These are phyloP conservation scores for Apiotrichum veenhuisii DNA, from an alignment of 1,284 basidiomycete species.

Conservation along the genomic window DNA sequence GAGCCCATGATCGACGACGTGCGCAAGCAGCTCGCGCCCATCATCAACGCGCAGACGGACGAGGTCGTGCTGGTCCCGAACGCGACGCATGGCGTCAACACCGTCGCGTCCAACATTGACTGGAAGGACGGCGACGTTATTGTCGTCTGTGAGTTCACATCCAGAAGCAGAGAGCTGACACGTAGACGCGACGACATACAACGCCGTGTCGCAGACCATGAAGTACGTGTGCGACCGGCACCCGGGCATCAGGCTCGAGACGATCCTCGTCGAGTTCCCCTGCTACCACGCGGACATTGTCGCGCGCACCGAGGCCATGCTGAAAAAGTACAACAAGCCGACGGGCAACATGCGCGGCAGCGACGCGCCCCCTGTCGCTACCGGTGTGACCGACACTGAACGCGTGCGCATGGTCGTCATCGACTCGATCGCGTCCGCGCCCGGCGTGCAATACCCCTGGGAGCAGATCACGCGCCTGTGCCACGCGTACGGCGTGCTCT, in stretches of 20 bases:
- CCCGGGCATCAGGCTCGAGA: slow-evolving; percentile 56
- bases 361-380: slow-evolving; percentile 25
- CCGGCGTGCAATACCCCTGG: slow-evolving; percentile 73
- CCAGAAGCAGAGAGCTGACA: background rate
- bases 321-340: slow-evolving; percentile 38
- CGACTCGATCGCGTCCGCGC: slow-evolving; percentile 67
- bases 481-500: slow-evolving; percentile 63
- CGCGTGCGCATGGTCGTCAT: slow-evolving; percentile 63
- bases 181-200: slow-evolving; percentile 65
- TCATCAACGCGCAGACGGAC: slow-evolving; percentile 60
- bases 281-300: slow-evolving; percentile 61
- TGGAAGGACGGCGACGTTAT: slow-evolving; percentile 57
- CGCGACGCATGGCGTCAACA: slow-evolving; percentile 64
- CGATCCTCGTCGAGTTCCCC: slow-evolving; percentile 62
- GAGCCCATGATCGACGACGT: slow-evolving; percentile 51
- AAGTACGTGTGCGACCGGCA: slow-evolving; percentile 61
- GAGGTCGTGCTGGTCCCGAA: slow-evolving; percentile 66
- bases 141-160: slow-evolving; percentile 50
- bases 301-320: slow-evolving; percentile 53
- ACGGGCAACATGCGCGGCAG: background rate
- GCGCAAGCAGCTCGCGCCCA: slow-evolving; percentile 57
- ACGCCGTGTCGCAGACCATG: slow-evolving; percentile 58
- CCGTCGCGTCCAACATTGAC: slow-evolving; percentile 61
- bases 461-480: slow-evolving; percentile 67
- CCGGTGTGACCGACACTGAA: slow-evolving; percentile 24